Conservation (phyloP, 228 moss, liverwort and hornwort genomes). For the Sphagnum fallax region DNA sequence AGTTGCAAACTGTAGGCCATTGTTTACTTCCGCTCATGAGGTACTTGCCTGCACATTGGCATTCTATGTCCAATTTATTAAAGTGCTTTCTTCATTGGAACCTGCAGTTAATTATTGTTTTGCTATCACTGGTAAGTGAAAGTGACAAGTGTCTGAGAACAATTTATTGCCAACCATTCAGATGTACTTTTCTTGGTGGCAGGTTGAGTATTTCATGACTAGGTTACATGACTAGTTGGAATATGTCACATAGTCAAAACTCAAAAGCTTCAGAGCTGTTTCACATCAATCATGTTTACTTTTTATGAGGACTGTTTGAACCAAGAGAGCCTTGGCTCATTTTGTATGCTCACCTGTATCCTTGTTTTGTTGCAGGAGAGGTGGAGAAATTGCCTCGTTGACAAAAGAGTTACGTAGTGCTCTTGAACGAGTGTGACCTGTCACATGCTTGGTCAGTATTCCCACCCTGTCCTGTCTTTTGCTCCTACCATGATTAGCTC, state of each 20-base stretch:
- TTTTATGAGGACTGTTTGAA: neutral
- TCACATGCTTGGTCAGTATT: neutral
- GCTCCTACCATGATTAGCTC: neutral
- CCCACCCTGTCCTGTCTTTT: neutral
- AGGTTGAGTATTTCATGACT: neutral
- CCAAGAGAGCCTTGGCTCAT: too few species aligned
- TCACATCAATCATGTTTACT: neutral
- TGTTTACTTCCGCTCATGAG: conserved; percentile 60
- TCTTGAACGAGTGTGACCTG: conserved; percentile 60
- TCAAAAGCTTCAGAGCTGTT: neutral
- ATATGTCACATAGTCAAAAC: neutral
- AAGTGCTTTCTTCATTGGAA: neutral
- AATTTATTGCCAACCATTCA: neutral
- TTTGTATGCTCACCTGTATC: neutral
- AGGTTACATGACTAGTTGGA: too few species aligned
- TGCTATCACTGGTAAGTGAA: neutral
- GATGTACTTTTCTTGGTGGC: neutral
- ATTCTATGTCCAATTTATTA: neutral
- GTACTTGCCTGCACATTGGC: conserved; percentile 16
- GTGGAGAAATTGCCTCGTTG: conserved; percentile 64
- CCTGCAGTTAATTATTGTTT: neutral
- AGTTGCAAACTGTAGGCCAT: conserved; percentile 58
- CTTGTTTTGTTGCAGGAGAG: conserved; percentile 48
- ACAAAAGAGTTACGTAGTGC: conserved; percentile 61
- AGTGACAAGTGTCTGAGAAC: neutral